Evolutionary conservation across 176 grass and related monocot genomes (phyloP), one percentile per base, ranked within the genome.

Genomic region (Dactylis glomerata): DNA sequence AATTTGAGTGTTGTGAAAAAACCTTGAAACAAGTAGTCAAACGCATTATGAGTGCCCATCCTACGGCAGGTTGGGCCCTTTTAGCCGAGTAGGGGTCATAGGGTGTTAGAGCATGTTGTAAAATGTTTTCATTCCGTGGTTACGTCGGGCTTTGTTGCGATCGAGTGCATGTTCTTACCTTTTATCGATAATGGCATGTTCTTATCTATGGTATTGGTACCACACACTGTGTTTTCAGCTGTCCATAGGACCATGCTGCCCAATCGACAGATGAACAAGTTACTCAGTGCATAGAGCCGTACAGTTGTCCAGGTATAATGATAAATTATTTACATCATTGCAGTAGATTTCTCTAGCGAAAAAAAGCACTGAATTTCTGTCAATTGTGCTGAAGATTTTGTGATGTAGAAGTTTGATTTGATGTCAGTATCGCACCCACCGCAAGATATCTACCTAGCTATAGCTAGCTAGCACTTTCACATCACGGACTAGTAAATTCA

Each of bases 231-330:
- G 84, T 56, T 90, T 83, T 90, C 72, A 66, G 64, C 73, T 86
- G 28, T 67, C 54, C 79, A 72, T 64, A 74, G 88, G 84, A 79
- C 84, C 84, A 86, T 86, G 79, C 46, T 82, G 65, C 84, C 73
- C 56, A 23, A 76, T 38, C 54, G 73, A 73, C 80, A 83, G 51
- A 90, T 58, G 80, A 83, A 86, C 80, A 86, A 89, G 65, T 83
- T 86, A 86, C 88, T 83, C 66, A 3, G 17, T 70, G 45, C 45
- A 11, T 46, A 49, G 31, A 80, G 54, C 73, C 80, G 73, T 79
- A 79, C 88, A 83, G 79, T 83, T 86, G 84, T 90, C 74, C 84
- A 90, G 80, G 67, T 86, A 83, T 83, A 64, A 83, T 90, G 84
- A 86, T 86, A n/a, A 63, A 38, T 90, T 45, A 22, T 57, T 34